phyloP scores from a whole-genome alignment of 176 grass and related monocot genomes.

The Saccharum spontaneum region DNA sequence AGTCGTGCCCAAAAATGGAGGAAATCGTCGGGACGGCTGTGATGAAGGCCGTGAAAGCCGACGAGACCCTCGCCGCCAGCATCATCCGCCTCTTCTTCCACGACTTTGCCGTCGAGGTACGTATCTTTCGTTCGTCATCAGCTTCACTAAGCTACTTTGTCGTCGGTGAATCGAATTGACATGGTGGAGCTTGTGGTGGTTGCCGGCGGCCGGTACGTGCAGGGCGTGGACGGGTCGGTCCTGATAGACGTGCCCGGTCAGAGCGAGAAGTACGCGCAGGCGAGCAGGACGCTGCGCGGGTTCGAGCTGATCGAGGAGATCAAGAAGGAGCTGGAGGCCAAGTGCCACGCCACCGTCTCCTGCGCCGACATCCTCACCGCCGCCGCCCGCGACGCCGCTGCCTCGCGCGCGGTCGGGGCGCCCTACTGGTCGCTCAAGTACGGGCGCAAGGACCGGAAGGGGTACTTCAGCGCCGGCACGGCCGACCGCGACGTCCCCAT shows the following conservation, averaged over 20 bases:
- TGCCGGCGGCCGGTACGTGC: not conserved
- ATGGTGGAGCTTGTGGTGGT: not conserved
- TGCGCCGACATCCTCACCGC: slow-evolving; percentile 88
- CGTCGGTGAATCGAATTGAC: not conserved
- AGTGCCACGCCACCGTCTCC: slow-evolving; percentile 63
- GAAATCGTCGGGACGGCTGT: slow-evolving; percentile 45
- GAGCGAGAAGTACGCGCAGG: slow-evolving; percentile 63
- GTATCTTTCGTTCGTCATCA: not conserved
- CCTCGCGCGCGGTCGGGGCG: not conserved
- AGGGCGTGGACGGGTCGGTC: slow-evolving; percentile 84
- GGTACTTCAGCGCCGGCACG: slow-evolving; percentile 29
- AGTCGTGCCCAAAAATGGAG: slow-evolving; percentile 63
- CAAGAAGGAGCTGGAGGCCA: slow-evolving; percentile 63
- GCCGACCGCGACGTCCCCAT: slow-evolving; percentile 58
- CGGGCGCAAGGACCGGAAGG: slow-evolving; percentile 60
- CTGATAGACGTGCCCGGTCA: slow-evolving; percentile 44
- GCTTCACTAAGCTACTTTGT: not conserved
- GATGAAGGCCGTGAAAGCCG: slow-evolving; percentile 35
- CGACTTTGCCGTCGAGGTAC: slow-evolving; percentile 65
- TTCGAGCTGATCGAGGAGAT: slow-evolving; percentile 72
- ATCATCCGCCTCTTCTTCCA: slow-evolving; percentile 64
- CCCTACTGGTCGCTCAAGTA: slow-evolving; percentile 54
- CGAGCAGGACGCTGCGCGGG: slow-evolving; percentile 68
- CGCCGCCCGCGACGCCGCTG: slow-evolving; percentile 57
- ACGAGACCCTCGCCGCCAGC: slow-evolving; percentile 49